phyloP scores from a whole-genome alignment of 768 basidiomycete species.

The Trametes cingulata region DNA sequence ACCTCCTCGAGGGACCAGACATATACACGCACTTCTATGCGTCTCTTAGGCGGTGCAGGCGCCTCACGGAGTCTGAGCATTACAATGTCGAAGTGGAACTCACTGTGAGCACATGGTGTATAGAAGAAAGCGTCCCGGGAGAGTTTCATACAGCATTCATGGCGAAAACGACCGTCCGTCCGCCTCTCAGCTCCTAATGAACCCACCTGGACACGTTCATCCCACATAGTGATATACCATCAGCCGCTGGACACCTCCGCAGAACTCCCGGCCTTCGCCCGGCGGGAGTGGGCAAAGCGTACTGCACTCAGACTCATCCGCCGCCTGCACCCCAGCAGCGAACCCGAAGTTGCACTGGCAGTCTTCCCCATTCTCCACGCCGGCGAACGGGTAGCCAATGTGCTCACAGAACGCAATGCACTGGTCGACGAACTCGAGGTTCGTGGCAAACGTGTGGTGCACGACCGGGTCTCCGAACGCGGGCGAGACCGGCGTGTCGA shows the following conservation, averaged over 20 bases:
- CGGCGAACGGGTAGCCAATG: constrained; percentile 14
- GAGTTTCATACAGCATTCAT: no score
- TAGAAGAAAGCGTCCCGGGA: no score
- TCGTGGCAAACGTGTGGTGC: constrained; percentile 8
- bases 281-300: constrained; percentile 18
- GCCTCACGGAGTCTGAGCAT: no score
- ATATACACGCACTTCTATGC: no score
- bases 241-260: constrained; percentile 13
- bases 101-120: no score
- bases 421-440: constrained; percentile 17
- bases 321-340: not conserved
- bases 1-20: no score
- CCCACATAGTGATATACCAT: constrained; percentile 1
- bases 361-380: constrained; percentile 16
- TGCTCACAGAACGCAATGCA: constrained; percentile 14
- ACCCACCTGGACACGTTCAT: not conserved
- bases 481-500: constrained; percentile 16
- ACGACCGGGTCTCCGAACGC: constrained; percentile 7
- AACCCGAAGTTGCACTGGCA: constrained; percentile 20
- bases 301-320: constrained; percentile 11
- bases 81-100: no score
- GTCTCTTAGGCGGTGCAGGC: no score
- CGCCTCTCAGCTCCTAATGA: not conserved
- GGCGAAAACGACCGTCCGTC: no score
- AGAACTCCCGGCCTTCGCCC: constrained; percentile 11